phyloP scores from a whole-genome alignment of 192 early-diverging fungal species.

The Coemansia sp. region DNA sequence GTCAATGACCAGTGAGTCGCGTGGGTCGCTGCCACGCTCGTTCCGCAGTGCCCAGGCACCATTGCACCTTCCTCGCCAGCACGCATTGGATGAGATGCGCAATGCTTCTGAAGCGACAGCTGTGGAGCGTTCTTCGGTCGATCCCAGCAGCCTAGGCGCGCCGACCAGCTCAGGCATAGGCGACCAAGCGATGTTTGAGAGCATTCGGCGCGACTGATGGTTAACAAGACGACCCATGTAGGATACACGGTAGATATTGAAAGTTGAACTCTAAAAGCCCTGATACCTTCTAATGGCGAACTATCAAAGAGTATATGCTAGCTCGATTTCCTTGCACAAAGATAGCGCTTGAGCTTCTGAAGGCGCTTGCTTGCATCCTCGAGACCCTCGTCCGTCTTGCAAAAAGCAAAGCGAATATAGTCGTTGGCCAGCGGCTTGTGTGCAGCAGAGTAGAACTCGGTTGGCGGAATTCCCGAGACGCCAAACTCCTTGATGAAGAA shows the following conservation, averaged over 20 bases:
- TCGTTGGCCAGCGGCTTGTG: conserved; percentile 64
- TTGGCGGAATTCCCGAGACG: conserved; percentile 87
- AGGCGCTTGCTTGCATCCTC: conserved; percentile 69
- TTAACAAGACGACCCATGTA: too few species aligned
- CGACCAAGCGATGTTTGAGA: neutral
- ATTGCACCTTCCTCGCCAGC: conserved; percentile 17
- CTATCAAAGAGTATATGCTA: too few species aligned
- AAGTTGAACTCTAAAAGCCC: neutral
- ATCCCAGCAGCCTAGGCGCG: too few species aligned
- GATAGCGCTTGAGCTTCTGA: conserved; percentile 53
- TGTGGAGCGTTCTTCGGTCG: too few species aligned
- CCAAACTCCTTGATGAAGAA: conserved; percentile 85
- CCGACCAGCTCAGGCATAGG: neutral
- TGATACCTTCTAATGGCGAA: neutral
- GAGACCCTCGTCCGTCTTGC: conserved; percentile 82
- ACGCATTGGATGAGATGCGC: conserved; percentile 10
- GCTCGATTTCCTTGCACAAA: neutral
- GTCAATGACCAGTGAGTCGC: conserved; percentile 23
- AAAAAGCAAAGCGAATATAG: conserved; percentile 87
- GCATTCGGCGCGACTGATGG: too few species aligned
- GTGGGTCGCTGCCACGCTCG: conserved; percentile 35
- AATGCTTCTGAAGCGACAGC: neutral
- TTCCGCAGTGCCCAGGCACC: conserved; percentile 6
- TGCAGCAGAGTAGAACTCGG: conserved; percentile 77
- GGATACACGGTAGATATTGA: too few species aligned